Conservation (phyloP, 1,139 yeast species). For the Kodamaea arcana region DNA sequence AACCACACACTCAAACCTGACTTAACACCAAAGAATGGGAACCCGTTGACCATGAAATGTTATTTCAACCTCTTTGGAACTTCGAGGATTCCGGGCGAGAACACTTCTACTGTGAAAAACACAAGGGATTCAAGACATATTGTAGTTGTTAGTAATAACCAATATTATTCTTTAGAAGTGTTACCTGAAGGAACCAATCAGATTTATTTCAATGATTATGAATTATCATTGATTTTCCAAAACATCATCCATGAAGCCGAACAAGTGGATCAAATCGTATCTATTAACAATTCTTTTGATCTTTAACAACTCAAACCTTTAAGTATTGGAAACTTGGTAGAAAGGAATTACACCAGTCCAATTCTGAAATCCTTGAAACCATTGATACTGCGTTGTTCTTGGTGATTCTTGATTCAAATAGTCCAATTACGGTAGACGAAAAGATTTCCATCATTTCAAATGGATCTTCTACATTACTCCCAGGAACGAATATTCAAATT, state of each 20-base stretch:
- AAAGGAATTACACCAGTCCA: constrained; percentile 42
- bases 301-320: constrained; percentile 63
- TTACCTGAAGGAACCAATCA: constrained; percentile 29
- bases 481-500: constrained; percentile 53
- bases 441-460: constrained; percentile 52
- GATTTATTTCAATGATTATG: constrained; percentile 52
- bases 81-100: constrained; percentile 50
- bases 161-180: constrained; percentile 60
- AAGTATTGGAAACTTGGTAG: constrained; percentile 62
- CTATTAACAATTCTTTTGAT: constrained; percentile 57
- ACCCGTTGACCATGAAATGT: constrained; percentile 63
- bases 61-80: constrained; percentile 65
- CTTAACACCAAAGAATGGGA: constrained; percentile 44
- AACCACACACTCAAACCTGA: constrained; percentile 54
- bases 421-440: constrained; percentile 51
- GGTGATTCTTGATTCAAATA: constrained; percentile 54
- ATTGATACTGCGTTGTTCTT: constrained; percentile 68
- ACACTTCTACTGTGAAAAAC: constrained; percentile 25
- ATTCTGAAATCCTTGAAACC: constrained; percentile 38
- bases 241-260: constrained; percentile 45
- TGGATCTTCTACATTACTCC: constrained; percentile 57
- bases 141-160: constrained; percentile 56
- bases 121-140: constrained; percentile 44
- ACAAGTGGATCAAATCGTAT: constrained; percentile 34
- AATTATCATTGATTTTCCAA: constrained; percentile 48